phyloP scores from a whole-genome alignment of 306 rosid genomes.

The Cucurbita ficifolia region DNA sequence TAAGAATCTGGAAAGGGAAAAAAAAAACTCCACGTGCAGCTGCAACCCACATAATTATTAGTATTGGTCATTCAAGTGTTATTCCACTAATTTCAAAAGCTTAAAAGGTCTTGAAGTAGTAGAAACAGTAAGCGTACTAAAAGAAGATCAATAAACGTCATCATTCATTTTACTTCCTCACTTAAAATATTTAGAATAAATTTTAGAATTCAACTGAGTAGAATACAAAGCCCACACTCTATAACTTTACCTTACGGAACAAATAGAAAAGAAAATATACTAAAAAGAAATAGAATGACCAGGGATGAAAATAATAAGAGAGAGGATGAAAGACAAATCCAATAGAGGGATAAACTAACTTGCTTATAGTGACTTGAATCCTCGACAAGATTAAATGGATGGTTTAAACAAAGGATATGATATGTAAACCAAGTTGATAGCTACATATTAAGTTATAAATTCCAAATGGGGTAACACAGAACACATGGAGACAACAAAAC shows the following conservation, averaged over 20 bases:
- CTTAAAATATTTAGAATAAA: not conserved
- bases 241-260: not conserved
- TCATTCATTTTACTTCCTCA: not conserved
- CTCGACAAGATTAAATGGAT: not conserved
- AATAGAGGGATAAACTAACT: not conserved
- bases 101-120: not conserved
- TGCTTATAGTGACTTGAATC: not conserved
- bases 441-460: not conserved
- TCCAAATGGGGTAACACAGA: not conserved
- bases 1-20: not conserved
- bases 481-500: not conserved
- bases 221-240: not conserved
- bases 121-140: not conserved
- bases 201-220: not conserved
- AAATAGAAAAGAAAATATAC: not conserved
- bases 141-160: not conserved
- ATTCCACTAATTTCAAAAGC: not conserved
- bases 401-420: not conserved
- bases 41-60: not conserved
- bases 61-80: not conserved
- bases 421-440: not conserved
- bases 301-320: not conserved
- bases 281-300: not conserved
- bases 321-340: not conserved
- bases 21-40: not conserved